Evolutionary conservation across 2,329 filamentous ascomycete genomes (phyloP).

Genomic region (Apiospora aurea): DNA sequence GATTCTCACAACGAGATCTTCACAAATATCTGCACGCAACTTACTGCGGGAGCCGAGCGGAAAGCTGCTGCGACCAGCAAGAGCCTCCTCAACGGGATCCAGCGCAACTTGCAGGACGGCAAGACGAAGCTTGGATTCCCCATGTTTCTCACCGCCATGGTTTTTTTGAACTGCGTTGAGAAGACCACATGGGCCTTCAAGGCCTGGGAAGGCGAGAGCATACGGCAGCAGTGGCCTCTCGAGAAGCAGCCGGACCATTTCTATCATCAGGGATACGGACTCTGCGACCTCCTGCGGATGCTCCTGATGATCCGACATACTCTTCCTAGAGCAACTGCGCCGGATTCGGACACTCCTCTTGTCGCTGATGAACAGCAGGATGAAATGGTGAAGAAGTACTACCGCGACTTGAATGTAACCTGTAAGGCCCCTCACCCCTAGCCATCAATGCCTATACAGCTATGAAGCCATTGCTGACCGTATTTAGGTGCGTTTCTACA

Average conservation of each 20-base stretch:
- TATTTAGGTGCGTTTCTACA: conserved; percentile 48
- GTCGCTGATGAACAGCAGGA: conserved; percentile 54
- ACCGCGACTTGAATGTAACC: conserved; percentile 62
- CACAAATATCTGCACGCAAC: conserved; percentile 68
- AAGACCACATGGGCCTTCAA: conserved; percentile 75
- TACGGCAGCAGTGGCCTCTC: conserved; percentile 67
- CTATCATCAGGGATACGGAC: conserved; percentile 64
- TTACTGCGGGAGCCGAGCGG: conserved; percentile 69
- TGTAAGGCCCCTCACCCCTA: conserved; percentile 54
- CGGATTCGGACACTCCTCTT: conserved; percentile 56
- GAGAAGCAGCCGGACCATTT: conserved; percentile 64
- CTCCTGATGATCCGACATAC: conserved; percentile 66
- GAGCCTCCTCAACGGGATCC: conserved; percentile 64
- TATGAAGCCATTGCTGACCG: neutral
- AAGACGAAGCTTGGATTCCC: conserved; percentile 66
- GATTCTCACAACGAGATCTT: conserved; percentile 63
- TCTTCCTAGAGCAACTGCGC: conserved; percentile 58
- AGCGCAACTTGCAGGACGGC: conserved; percentile 66
- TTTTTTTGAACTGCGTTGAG: conserved; percentile 71
- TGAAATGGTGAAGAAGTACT: conserved; percentile 57
- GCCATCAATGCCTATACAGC: neutral
- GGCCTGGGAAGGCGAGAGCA: conserved; percentile 69
- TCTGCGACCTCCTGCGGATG: conserved; percentile 67
- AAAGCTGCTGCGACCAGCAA: conserved; percentile 67
- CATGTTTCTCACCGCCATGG: conserved; percentile 67